phyloP scores from a whole-genome alignment of 306 rosid species.

The Malus sylvestris region DNA sequence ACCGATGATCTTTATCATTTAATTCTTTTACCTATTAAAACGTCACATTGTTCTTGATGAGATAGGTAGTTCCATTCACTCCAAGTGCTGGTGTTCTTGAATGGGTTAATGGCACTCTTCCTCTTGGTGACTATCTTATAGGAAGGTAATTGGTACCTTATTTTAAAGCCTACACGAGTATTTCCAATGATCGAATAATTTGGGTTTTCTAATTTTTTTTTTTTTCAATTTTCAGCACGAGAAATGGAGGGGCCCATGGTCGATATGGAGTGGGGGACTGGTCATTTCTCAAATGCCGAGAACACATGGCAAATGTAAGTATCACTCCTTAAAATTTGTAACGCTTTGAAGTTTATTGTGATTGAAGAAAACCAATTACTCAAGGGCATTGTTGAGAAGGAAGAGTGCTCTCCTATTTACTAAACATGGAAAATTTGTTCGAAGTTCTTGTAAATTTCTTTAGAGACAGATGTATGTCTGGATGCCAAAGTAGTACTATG shows the following conservation, averaged over 20 bases:
- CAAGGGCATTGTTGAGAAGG: background rate
- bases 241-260: slow-evolving; percentile 88
- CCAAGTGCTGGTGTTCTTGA: slow-evolving; percentile 99
- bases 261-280: slow-evolving; percentile 82
- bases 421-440: background rate
- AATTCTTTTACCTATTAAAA: background rate
- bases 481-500: background rate
- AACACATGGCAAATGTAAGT: slow-evolving; percentile 67
- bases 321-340: background rate
- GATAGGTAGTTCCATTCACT: slow-evolving; percentile 91
- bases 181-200: slow-evolving; percentile 4
- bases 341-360: background rate
- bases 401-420: background rate
- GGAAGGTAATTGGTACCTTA: slow-evolving; percentile 57
- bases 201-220: background rate
- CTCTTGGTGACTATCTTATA: slow-evolving; percentile 85
- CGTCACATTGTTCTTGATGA: slow-evolving; percentile 3
- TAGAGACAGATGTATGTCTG: background rate
- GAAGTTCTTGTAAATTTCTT: background rate
- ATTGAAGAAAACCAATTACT: background rate
- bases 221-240: slow-evolving; percentile 40
- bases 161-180: slow-evolving; percentile 1
- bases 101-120: slow-evolving; percentile 93
- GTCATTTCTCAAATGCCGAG: slow-evolving; percentile 74
- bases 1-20: background rate